These are phyloP conservation scores for Capronia americana DNA, from an alignment of 2,329 filamentous ascomycete genomes.

Conservation along the genomic window DNA sequence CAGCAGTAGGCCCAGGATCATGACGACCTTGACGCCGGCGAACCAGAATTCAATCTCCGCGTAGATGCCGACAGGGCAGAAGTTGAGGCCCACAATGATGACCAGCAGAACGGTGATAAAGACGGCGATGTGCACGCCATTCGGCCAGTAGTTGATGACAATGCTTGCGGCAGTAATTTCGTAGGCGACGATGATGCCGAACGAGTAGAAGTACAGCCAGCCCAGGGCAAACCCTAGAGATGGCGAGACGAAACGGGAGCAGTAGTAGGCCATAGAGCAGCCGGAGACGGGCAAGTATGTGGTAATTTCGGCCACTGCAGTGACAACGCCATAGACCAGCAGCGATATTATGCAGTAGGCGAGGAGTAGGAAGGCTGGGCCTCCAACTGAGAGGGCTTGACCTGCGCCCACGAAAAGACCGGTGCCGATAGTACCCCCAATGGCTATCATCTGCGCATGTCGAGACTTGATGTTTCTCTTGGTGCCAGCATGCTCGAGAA, in stretches of 20 bases:
- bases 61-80: slow-evolving; percentile 73
- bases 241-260: slow-evolving; percentile 50
- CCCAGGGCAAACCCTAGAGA: slow-evolving; percentile 56
- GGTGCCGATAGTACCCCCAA: slow-evolving; percentile 50
- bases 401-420: slow-evolving; percentile 47
- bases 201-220: slow-evolving; percentile 75
- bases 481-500: no score
- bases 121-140: slow-evolving; percentile 24
- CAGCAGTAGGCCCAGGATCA: slow-evolving; percentile 70
- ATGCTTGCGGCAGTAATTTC: slow-evolving; percentile 79
- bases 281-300: slow-evolving; percentile 58
- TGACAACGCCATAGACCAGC: slow-evolving; percentile 38
- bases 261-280: slow-evolving; percentile 55
- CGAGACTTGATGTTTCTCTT: slow-evolving; percentile 43
- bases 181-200: slow-evolving; percentile 74
- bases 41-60: slow-evolving; percentile 69
- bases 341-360: slow-evolving; percentile 44
- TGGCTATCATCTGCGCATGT: slow-evolving; percentile 52
- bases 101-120: slow-evolving; percentile 37
- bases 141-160: slow-evolving; percentile 79
- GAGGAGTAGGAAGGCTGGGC: slow-evolving; percentile 39
- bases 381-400: slow-evolving; percentile 42
- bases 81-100: slow-evolving; percentile 62
- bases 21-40: slow-evolving; percentile 70
- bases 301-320: slow-evolving; percentile 54